Conservation (phyloP, 495 filamentous ascomycete species). For the Aspergillus indologenus region DNA sequence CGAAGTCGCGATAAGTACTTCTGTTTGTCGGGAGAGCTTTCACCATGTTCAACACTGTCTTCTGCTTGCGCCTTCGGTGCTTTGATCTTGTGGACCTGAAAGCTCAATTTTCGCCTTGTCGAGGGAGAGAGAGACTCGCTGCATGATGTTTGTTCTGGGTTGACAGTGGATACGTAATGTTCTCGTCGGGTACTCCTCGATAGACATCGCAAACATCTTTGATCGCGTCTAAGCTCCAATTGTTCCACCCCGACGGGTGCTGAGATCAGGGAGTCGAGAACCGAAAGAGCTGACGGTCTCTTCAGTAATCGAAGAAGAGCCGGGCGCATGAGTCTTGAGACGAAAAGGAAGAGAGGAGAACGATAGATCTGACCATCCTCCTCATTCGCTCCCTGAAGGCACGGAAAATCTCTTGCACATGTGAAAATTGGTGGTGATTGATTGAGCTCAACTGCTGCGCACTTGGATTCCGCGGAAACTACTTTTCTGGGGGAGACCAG, state of each 20-base stretch:
- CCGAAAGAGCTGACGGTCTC: slow-evolving; percentile 50
- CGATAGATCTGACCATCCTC: slow-evolving; percentile 30
- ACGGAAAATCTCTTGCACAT: slow-evolving; percentile 7
- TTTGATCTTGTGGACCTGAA: slow-evolving; percentile 33
- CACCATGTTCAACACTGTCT: neutral
- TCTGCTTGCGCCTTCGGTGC: slow-evolving; percentile 5
- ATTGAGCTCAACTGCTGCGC: neutral
- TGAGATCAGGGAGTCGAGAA: slow-evolving; percentile 42
- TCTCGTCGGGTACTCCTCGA: slow-evolving; percentile 17
- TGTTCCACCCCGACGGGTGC: slow-evolving; percentile 39
- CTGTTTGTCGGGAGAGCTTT: too few species aligned
- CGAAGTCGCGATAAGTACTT: slow-evolving; percentile 10
- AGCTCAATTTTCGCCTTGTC: slow-evolving; percentile 24
- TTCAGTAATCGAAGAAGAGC: slow-evolving; percentile 53
- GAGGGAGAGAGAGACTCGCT: slow-evolving; percentile 2
- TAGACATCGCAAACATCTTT: slow-evolving; percentile 32
- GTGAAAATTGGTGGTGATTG: slow-evolving; percentile 5
- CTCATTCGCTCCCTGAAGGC: slow-evolving; percentile 6
- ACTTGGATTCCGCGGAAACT: slow-evolving; percentile 11
- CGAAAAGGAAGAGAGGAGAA: slow-evolving; percentile 16
- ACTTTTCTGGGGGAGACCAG: slow-evolving; percentile 15
- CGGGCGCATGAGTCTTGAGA: slow-evolving; percentile 46
- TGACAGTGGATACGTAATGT: neutral
- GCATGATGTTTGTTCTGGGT: slow-evolving; percentile 3
- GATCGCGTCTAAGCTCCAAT: slow-evolving; percentile 22